Conservation (phyloP, 495 filamentous ascomycete genomes). For the Talaromyces liani region DNA sequence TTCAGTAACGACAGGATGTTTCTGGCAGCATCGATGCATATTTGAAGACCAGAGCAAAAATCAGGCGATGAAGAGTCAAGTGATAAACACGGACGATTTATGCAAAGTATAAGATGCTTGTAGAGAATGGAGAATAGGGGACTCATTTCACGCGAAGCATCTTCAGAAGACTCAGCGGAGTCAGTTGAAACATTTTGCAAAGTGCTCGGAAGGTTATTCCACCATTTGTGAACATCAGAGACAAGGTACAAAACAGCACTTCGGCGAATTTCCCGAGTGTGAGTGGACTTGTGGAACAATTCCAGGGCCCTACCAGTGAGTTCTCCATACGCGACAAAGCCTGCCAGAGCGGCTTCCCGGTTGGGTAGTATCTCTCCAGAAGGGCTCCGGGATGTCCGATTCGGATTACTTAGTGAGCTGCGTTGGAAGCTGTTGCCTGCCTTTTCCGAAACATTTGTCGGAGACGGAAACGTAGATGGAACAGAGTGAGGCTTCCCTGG, state of each 20-base stretch:
- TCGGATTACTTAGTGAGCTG: too few relatives aligned
- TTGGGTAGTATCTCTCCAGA: constrained; percentile 11
- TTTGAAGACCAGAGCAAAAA: constrained; percentile 33
- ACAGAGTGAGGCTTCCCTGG: constrained; percentile 3
- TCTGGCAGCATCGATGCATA: constrained; percentile 32
- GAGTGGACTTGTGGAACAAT: constrained; percentile 35
- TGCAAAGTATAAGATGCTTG: constrained; percentile 61
- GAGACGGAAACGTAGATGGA: not conserved
- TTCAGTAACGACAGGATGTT: constrained; percentile 28
- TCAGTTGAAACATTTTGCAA: constrained; percentile 14
- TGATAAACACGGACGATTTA: constrained; percentile 41
- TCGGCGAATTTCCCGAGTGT: constrained; percentile 27
- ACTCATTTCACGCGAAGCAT: constrained; percentile 25
- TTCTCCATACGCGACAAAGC: constrained; percentile 33
- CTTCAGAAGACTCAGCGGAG: not conserved
- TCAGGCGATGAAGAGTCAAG: constrained; percentile 25
- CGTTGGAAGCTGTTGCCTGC: not conserved
- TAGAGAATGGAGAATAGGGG: constrained; percentile 52
- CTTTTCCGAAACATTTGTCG: not conserved
- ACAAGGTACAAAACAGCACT: constrained; percentile 30
- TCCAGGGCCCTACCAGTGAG: constrained; percentile 33
- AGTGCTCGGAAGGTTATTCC: constrained; percentile 30
- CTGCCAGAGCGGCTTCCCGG: constrained; percentile 26
- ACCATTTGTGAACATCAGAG: constrained; percentile 40
- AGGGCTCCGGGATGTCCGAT: not conserved